Conservation (phyloP, 768 basidiomycete genomes). For the Termitomyces sp. region DNA sequence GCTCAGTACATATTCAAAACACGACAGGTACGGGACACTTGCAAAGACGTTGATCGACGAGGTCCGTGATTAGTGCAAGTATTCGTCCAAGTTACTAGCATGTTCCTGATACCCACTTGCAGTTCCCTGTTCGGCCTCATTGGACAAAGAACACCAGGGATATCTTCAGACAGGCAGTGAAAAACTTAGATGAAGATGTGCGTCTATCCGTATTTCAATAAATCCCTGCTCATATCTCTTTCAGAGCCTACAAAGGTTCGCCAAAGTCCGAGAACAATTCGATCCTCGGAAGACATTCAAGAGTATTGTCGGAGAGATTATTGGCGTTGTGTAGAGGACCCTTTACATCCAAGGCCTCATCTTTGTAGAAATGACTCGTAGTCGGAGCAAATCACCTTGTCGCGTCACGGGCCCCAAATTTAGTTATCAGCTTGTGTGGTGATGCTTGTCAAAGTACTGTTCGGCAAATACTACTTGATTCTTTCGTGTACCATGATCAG, state of each 20-base stretch:
- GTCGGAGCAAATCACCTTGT: background rate
- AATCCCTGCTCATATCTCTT: background rate
- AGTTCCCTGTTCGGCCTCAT: slow-evolving; percentile 34
- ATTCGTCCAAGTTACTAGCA: background rate
- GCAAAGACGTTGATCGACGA: slow-evolving; percentile 28
- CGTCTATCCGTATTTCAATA: slow-evolving; percentile 2
- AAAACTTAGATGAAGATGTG: slow-evolving; percentile 30
- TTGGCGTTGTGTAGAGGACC: slow-evolving; percentile 24
- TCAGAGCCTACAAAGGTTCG: slow-evolving; percentile 27
- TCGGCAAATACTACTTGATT: slow-evolving; percentile 12
- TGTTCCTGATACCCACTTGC: background rate
- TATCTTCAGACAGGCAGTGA: slow-evolving; percentile 23
- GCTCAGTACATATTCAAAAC: background rate
- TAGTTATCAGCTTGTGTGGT: slow-evolving; percentile 2
- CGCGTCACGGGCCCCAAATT: background rate
- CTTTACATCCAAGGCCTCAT: background rate
- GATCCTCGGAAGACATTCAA: slow-evolving; percentile 31
- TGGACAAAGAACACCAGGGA: slow-evolving; percentile 34
- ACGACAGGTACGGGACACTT: slow-evolving; percentile 13
- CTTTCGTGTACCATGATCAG: slow-evolving; percentile 69
- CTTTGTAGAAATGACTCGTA: background rate
- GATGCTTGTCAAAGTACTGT: slow-evolving; percentile 9
- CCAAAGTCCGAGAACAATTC: slow-evolving; percentile 25
- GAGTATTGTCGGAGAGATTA: slow-evolving; percentile 32
- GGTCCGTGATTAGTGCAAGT: slow-evolving; percentile 12